Evolutionary conservation across 805 yeast species (phyloP).

Genomic region (Yarrowia hollandica): DNA sequence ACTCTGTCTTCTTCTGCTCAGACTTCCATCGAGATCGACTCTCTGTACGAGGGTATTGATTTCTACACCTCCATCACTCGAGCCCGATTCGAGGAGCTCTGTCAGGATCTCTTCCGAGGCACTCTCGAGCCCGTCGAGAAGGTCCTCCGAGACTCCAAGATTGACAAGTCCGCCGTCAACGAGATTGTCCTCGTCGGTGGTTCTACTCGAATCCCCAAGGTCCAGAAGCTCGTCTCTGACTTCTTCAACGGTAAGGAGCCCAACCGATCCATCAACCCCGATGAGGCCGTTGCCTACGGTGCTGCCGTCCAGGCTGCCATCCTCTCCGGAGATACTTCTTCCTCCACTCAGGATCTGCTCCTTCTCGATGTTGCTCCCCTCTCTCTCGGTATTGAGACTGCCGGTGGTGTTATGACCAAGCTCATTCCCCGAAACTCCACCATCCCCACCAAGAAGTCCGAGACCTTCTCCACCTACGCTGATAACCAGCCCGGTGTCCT

Average conservation of each 20-base stretch:
- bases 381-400: conserved; percentile 96
- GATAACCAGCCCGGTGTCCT: conserved; percentile 99
- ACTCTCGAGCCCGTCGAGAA: conserved; percentile 94
- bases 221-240: conserved; percentile 92
- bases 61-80: conserved; percentile 95
- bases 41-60: conserved; percentile 91
- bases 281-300: conserved; percentile 99
- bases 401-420: conserved; percentile 99
- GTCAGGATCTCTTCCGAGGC: conserved; percentile 91
- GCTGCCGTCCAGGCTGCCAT: conserved; percentile 99
- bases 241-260: conserved; percentile 98
- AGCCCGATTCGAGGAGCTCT: conserved; percentile 96
- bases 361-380: conserved; percentile 97
- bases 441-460: conserved; percentile 96
- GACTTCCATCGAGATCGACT: conserved; percentile 93
- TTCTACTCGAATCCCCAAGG: conserved; percentile 97
- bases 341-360: conserved; percentile 93
- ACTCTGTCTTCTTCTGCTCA: conserved; percentile 94
- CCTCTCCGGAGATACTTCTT: conserved; percentile 91
- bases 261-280: conserved; percentile 95
- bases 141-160: conserved; percentile 85
- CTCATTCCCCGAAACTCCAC: conserved; percentile 98
- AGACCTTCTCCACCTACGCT: conserved; percentile 93
- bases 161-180: conserved; percentile 84
- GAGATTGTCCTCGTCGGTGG: conserved; percentile 97